Conservation (phyloP, 345 rosid species). For the Boechera divaricarpa region DNA sequence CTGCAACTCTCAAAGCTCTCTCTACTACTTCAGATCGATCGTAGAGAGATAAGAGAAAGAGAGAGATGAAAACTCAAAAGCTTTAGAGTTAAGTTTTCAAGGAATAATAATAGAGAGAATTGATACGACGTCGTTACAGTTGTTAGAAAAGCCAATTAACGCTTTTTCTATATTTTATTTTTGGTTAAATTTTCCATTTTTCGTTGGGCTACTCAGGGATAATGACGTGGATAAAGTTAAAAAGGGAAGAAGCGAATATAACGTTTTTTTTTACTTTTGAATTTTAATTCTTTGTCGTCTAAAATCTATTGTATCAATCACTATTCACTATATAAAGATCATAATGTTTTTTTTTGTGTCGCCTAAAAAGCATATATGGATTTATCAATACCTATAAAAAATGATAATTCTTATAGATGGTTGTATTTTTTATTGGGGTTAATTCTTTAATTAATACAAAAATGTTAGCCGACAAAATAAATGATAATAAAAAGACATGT, state of each 20-base stretch:
- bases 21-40: conserved; percentile 31
- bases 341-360: neutral
- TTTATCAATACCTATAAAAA: neutral
- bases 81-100: conserved; percentile 20
- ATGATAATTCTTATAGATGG: neutral
- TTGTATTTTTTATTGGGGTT: neutral
- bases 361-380: neutral
- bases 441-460: too few species aligned
- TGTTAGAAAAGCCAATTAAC: conserved; percentile 20
- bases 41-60: conserved; percentile 12
- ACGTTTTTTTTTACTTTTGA: conserved; percentile 15
- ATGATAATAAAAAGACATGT: neutral
- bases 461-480: neutral
- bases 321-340: neutral
- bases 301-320: neutral
- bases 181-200: conserved; percentile 9
- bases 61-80: neutral
- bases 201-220: conserved; percentile 24
- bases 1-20: neutral
- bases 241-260: conserved; percentile 35
- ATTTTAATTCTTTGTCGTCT: neutral
- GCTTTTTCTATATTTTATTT: neutral
- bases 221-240: conserved; percentile 41
- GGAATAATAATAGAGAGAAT: conserved; percentile 1
- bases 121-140: conserved; percentile 33